A percentile compares a stretch with the other conserved stretches of the same genome.
Conservation (phyloP, 257 asterid species). For the Solanum sejunctum region DNA sequence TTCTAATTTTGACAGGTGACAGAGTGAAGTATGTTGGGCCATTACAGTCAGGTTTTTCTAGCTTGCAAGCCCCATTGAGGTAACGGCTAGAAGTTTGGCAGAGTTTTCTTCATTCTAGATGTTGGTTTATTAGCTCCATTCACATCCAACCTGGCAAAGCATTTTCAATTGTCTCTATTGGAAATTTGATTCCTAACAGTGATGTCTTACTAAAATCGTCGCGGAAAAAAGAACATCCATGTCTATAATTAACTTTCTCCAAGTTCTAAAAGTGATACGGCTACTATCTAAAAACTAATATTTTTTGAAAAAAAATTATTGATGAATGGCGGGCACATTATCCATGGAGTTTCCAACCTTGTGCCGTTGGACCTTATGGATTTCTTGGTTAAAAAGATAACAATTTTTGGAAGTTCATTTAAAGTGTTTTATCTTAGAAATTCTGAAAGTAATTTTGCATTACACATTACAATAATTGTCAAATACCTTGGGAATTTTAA, state of each 20-base stretch:
- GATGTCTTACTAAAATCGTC: neutral
- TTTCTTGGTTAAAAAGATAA: neutral
- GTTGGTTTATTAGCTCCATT: neutral
- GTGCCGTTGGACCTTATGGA: neutral
- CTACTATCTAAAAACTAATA: neutral
- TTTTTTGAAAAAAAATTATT: neutral
- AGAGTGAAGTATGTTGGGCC: conserved; percentile 67
- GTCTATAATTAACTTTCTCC: neutral
- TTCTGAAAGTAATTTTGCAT: neutral
- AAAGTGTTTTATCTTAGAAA: neutral
- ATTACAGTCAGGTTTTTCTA: conserved; percentile 33
- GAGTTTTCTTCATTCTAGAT: neutral
- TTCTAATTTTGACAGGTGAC: conserved; percentile 52
- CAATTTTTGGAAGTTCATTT: neutral
- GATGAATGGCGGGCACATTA: neutral
- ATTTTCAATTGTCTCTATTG: neutral
- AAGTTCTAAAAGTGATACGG: neutral
- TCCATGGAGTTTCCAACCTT: neutral
- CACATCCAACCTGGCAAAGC: neutral
- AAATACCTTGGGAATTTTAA: neutral
- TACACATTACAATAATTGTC: neutral
- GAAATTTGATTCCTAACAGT: neutral
- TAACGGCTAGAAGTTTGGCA: conserved; percentile 3
- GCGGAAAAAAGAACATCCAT: neutral
- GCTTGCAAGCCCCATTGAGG: conserved; percentile 47